Evolutionary conservation across 805 yeast genomes (phyloP), one percentile per base, ranked within the genome.

Genomic region (Priceomyces medius): DNA sequence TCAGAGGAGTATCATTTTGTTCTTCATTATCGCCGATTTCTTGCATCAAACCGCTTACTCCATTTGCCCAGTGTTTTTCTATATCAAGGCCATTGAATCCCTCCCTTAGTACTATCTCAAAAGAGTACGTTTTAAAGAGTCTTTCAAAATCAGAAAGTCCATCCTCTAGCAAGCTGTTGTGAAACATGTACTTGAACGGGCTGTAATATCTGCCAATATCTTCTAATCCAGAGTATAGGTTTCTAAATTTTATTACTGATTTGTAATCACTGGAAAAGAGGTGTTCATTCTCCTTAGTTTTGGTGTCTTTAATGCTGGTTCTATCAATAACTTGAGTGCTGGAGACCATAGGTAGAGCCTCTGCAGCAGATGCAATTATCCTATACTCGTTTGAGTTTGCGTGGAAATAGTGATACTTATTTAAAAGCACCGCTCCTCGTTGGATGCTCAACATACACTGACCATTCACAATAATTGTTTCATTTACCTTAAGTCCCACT

Each of bases 381-480:
- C 51, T 14, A 42, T 49, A 4, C 44, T 46, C 21, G 46, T 46
- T 14, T 59, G 66, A 50, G 31, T 14, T 60, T 41, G 48, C 52
- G 35, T 42, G 46, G 3, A 53, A 24, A 21, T 49, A 49, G 47
- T 64, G 66, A 3, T 47, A 41, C 10, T 72, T 65, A 46, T 80
- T 79, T 1, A 79, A 44, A 3, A 58, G 46, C 0, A 76, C 53
- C 0, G 75, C 71, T 13, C 85, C 85, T 38, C 74, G 54, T 44
- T 68, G 71, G 0, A 80, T 59, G 3, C 54, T 53, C 18, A 80
- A 37, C 3, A 35, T 50, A 47, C 66, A 78, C 44, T 72, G 79
- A 0, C 85, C 85, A 41, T 64, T 60, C 1, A 80, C 40, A 29
- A 77, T 48, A 2, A 80, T 43, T 38, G 53, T 64, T 42, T 79